These are phyloP conservation scores for Cinnamomum chago DNA, from an alignment of 164 flowering plant genomes.

Conservation along the genomic window DNA sequence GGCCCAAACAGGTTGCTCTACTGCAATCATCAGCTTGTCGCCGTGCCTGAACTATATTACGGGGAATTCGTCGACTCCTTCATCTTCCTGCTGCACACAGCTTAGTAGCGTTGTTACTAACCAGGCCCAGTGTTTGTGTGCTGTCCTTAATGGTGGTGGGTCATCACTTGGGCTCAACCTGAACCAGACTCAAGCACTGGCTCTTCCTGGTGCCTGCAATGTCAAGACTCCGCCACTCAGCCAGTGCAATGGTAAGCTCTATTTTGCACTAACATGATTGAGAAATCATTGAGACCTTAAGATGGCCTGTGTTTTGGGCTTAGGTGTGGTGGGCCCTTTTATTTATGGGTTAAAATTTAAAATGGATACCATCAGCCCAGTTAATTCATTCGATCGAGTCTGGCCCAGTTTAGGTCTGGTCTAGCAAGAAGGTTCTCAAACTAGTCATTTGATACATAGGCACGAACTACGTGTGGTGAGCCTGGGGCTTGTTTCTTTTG, in stretches of 20 bases:
- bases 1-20: slow-evolving; percentile 31
- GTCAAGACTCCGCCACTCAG: slow-evolving; percentile 27
- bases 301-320: no score
- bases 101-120: slow-evolving; percentile 21
- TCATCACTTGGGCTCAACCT: slow-evolving; percentile 21
- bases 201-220: slow-evolving; percentile 35
- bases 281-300: no score
- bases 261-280: background rate
- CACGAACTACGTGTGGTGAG: no score
- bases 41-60: slow-evolving; percentile 34
- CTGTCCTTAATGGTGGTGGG: slow-evolving; percentile 21
- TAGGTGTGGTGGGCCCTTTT: no score
- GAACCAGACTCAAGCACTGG: slow-evolving; percentile 25
- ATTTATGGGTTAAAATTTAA: no score
- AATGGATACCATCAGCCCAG: no score
- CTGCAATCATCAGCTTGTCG: slow-evolving; percentile 21
- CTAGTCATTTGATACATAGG: no score
- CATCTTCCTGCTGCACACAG: slow-evolving; percentile 30
- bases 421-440: no score
- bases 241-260: slow-evolving; percentile 20
- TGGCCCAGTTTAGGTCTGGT: no score
- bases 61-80: slow-evolving; percentile 25
- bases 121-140: slow-evolving; percentile 33
- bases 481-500: no score
- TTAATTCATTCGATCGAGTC: no score